Conservation (phyloP, 768 basidiomycete genomes). For the Lentinula guzmanii region DNA sequence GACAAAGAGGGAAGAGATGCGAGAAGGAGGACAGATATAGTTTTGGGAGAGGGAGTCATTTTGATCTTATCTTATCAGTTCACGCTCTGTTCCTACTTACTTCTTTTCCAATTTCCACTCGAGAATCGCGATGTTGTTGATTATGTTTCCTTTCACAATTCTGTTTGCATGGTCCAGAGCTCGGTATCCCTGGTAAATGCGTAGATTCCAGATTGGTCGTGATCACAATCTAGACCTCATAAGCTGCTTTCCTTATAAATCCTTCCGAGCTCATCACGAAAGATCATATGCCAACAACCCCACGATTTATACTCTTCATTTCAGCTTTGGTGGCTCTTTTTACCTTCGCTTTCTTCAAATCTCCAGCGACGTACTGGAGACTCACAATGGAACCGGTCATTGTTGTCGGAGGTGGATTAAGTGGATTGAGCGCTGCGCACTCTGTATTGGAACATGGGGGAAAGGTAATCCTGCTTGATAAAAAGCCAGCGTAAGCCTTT, state of each 20-base stretch:
- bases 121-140: no score
- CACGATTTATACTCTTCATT: neutral
- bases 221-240: neutral
- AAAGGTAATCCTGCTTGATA: slow-evolving; percentile 64
- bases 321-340: neutral
- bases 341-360: neutral
- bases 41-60: neutral
- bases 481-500: slow-evolving; percentile 17
- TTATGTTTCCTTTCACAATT: no score
- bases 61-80: slow-evolving; percentile 2
- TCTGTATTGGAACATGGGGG: slow-evolving; percentile 71
- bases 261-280: neutral
- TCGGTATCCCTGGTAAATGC: neutral
- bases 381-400: slow-evolving; percentile 7
- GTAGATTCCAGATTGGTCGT: neutral
- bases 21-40: slow-evolving; percentile 32
- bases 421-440: slow-evolving; percentile 71
- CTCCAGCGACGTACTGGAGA: neutral
- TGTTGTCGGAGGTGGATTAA: slow-evolving; percentile 68
- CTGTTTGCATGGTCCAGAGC: neutral
- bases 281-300: neutral
- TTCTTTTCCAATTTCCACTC: no score
- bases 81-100: neutral
- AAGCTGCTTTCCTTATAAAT: neutral
- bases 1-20: slow-evolving; percentile 47